These are phyloP conservation scores for Blastocystis sp. DNA, from an alignment of 352 stramenopile genomes.

Conservation along the genomic window DNA sequence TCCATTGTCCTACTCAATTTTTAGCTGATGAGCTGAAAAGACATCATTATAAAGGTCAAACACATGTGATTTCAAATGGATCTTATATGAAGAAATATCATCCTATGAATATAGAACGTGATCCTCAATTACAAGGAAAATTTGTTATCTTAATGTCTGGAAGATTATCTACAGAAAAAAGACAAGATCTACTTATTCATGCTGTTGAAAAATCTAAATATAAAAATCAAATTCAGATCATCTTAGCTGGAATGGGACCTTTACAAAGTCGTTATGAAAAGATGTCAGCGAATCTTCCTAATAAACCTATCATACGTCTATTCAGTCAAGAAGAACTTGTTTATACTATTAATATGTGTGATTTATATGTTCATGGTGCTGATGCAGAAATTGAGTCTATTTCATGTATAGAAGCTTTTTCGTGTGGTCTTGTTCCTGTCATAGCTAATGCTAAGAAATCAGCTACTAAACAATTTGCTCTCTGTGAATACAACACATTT, in stretches of 20 bases:
- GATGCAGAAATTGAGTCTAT: conserved; percentile 36
- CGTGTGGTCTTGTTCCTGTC: conserved; percentile 25
- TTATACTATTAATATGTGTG: conserved; percentile 29
- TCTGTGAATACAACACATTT: conserved; percentile 8
- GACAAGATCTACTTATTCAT: conserved; percentile 34
- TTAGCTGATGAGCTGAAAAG: conserved; percentile 23
- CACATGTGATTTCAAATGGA: conserved; percentile 29
- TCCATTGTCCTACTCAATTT: conserved; percentile 36
- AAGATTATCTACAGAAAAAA: conserved; percentile 32
- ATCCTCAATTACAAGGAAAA: conserved; percentile 27
- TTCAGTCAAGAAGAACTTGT: conserved; percentile 28
- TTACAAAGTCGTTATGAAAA: conserved; percentile 20
- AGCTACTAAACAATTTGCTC: conserved; percentile 26
- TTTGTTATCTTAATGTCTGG: conserved; percentile 34
- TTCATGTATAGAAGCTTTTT: conserved; percentile 25
- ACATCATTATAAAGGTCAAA: conserved; percentile 18
- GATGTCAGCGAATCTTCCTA: conserved; percentile 11
- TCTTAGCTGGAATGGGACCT: conserved; percentile 25
- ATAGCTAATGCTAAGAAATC: conserved; percentile 22
- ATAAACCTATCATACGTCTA: conserved; percentile 25
- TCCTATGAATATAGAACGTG: background rate
- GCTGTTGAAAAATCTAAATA: conserved; percentile 7
- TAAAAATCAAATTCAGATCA: conserved; percentile 21
- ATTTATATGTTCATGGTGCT: conserved; percentile 30
- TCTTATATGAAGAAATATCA: background rate